phyloP scores from a whole-genome alignment of 2,329 filamentous ascomycete species.

The Calonectria multiphialidica region DNA sequence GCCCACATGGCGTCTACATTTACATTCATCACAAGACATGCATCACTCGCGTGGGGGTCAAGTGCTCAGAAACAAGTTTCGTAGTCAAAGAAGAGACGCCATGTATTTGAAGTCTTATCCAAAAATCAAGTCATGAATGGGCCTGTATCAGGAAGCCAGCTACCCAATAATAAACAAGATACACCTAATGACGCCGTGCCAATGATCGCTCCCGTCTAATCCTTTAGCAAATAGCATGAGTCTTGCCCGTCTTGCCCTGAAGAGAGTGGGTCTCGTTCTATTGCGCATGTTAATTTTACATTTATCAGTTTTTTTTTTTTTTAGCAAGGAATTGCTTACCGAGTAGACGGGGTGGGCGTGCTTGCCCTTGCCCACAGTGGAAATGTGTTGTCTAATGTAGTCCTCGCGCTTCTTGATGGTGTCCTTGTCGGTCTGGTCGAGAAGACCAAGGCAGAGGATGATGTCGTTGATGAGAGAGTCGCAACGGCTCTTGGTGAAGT shows the following conservation, averaged over 20 bases:
- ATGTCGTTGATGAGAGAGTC: constrained; percentile 84
- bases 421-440: constrained; percentile 81
- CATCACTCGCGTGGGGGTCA: not conserved
- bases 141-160: constrained; percentile 21
- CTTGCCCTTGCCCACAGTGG: constrained; percentile 63
- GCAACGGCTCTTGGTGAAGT: constrained; percentile 86
- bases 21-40: not conserved
- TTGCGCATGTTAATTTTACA: constrained; percentile 10
- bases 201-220: constrained; percentile 27
- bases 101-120: constrained; percentile 24
- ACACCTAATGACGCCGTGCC: constrained; percentile 37
- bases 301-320: not conserved
- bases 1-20: not conserved
- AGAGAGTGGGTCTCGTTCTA: constrained; percentile 86
- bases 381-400: constrained; percentile 70
- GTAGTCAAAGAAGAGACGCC: constrained; percentile 7
- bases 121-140: constrained; percentile 30
- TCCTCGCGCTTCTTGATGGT: constrained; percentile 77
- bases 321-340: constrained; percentile 49
- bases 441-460: constrained; percentile 77
- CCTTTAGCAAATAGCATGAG: constrained; percentile 83
- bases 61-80: not conserved
- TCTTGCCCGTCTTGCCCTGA: constrained; percentile 92
- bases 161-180: constrained; percentile 13
- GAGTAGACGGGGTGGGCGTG: constrained; percentile 62